Evolutionary conservation across 306 rosid species (phyloP), one percentile per base, ranked within the genome.

Genomic region (Acacia melanoxylon): DNA sequence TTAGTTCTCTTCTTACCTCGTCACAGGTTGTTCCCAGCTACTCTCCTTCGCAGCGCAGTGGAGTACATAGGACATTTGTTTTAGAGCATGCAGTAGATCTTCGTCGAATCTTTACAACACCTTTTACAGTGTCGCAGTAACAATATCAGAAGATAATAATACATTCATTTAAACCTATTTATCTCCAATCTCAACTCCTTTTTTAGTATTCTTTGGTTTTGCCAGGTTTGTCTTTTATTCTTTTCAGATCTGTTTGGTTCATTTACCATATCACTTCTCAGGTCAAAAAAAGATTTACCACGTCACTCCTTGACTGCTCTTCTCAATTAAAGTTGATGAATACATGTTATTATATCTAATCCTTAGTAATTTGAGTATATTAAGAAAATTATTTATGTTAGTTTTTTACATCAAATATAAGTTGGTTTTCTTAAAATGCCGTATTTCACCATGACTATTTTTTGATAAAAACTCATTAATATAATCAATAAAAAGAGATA

Each of bases 51-150:
- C 73, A 17, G 41, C 48, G 44, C 73, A 17, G 41, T 77, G 67
- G 25, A 25, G 75, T 25, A 29, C 31, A 2, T 29, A 75, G 59
- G 62, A 51, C 10, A 33, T 61, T 54, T 72, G 66, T 51, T 73
- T 77, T 37, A 45, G 25, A 49, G 61, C 68, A 52, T 70, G 70
- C 77, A 68, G 68, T 5, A 74, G 76, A 52, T 75, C 61, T 24
- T 25, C 31, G 48, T 82, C 16, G 9, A 68, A 67, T 54, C 62
- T 42, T 52, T 66, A 17, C 35, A 54, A 68, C 62, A 75, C 8
- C 63, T 8, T 62, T 44, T 68, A 82, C 80, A 25, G 29, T 82
- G 85, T 75, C 75, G 52, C 81, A 73, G 22, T 81, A 80, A 63
- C 83, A 62, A 45, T 20, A 22, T 22, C 22, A 54, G 58, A 73